Evolutionary conservation across 768 basidiomycete species (phyloP), one percentile per base, ranked within the genome.

Genomic region (Russula compacta): DNA sequence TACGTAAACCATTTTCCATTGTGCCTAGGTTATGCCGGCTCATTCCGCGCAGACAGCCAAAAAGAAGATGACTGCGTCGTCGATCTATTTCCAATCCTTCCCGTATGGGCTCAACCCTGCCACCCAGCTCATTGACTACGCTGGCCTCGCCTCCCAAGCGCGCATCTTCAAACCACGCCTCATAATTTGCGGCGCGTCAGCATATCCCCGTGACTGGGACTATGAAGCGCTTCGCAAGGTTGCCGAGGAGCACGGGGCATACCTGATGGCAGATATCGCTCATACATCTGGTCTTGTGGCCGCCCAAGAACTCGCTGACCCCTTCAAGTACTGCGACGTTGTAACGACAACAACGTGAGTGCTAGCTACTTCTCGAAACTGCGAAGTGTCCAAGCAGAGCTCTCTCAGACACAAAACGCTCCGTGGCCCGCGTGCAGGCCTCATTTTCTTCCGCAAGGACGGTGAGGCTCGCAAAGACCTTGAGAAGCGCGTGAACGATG

Each of bases 21-120:
- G 38, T 49, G 40, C 52, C 60, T 46, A 21, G 32, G 54, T 58
- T 47, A 59, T 46, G 17, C 32, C 11, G 15, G 38, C 56, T 55
- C n/a, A 57, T 21, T 42, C 52, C 44, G 12, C 12, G 29, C 68
- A 92, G 89, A 95, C 93, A 59, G 92, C 93, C 61, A 98, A 98
- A 79, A 97, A 98, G 81, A 98, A 99, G 77, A 98, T 99, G 86
- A 98, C 97, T 38, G 92, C 97, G 39, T 98, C 95, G 24, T 98
- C 97, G 19, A 98, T 99, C 78, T 98, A 98, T 80, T 99, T 98
- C 88, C 95, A 98, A 73, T 97, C 97, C 40, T 80, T 97, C 71
- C 95, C 97, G 49, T 99, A 98, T 69, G 84, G 81, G 51, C 85
- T 95, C 60, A 82, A 86, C 70, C 86, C 89, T 51, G 75, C 83